Evolutionary conservation across 1,284 basidiomycete genomes (phyloP), one percentile per base, ranked within the genome.

Genomic region (Puccinia triticina): DNA sequence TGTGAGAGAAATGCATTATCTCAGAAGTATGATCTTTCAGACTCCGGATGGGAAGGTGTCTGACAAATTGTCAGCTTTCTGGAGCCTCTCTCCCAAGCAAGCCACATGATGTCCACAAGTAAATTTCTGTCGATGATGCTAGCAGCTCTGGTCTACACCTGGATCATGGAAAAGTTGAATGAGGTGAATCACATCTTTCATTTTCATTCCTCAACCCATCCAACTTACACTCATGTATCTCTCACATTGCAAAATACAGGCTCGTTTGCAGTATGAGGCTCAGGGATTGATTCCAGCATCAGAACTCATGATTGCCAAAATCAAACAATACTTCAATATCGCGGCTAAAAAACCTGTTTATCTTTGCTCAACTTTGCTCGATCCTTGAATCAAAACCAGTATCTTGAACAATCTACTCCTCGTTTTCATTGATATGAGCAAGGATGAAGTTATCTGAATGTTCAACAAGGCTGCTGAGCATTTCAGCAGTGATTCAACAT

Each of bases 211-310:
- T 55, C 53, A 55, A 8, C 10, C 53, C 23, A 55, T 55, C 53
- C 53, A 12, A 21, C 53, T 21, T 55, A 8, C 53, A 55, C 53
- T 55, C 11, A 55, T 21, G 23, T 55, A n/a, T 21, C 53, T 55
- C 53, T 55, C 10, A 37, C 32, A 64, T 26, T 64, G 5, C 18
- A 21, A 64, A 34, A 29, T 2, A 18, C 11, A 64, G 32, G 53
- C 53, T 12, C 53, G 23, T 12, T 55, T 55, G 53, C 10, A 21
- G 23, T 64, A 64, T 32, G 26, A 64, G 21, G 61, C 61, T 8
- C 61, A 64, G 34, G 61, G 32, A 21, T 64, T 64, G 61, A 64
- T 64, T 32, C 61, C 61, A 64, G 61, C 61, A 32, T 64, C 26
- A 16, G 32, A 8, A 4, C 11, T 7, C 11, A 26, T 37, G 2